Evolutionary conservation across 2,329 filamentous ascomycete species (phyloP).

Genomic region (Alternaria burnsii): DNA sequence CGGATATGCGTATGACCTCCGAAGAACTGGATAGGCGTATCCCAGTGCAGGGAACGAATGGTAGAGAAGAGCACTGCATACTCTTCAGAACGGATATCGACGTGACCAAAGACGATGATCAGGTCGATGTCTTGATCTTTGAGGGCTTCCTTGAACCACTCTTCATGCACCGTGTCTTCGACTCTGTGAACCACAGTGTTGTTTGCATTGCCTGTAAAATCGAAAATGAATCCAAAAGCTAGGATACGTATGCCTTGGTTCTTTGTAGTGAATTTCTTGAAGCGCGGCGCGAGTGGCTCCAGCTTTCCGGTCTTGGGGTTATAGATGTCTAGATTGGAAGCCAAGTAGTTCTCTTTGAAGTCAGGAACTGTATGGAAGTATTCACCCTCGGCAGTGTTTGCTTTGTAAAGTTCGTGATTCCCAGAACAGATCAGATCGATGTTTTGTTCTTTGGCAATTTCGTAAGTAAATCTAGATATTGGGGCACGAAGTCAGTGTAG

Average conservation of each 20-base stretch:
- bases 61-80: conserved; percentile 79
- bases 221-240: conserved; percentile 93
- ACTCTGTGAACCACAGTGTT: conserved; percentile 87
- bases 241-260: conserved; percentile 84
- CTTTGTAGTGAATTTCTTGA: conserved; percentile 89
- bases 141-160: conserved; percentile 89
- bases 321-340: conserved; percentile 91
- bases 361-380: conserved; percentile 82
- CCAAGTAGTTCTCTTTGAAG: conserved; percentile 81
- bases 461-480: conserved; percentile 71
- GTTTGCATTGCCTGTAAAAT: conserved; percentile 90
- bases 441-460: conserved; percentile 82
- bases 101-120: conserved; percentile 86
- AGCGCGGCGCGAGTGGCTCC: conserved; percentile 81
- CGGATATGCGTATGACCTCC: conserved; percentile 91
- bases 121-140: conserved; percentile 81
- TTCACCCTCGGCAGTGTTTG: conserved; percentile 79
- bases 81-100: conserved; percentile 82
- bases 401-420: conserved; percentile 94
- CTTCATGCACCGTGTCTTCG: conserved; percentile 78
- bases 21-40: conserved; percentile 89
- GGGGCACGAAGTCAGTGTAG: background rate
- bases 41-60: conserved; percentile 78
- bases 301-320: conserved; percentile 74
- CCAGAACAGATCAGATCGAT: conserved; percentile 87